A percentile compares a stretch with the other conserved stretches of the same genome.
Conservation (phyloP, 2,329 filamentous ascomycete genomes). For the Pezicula neosporulosa region DNA sequence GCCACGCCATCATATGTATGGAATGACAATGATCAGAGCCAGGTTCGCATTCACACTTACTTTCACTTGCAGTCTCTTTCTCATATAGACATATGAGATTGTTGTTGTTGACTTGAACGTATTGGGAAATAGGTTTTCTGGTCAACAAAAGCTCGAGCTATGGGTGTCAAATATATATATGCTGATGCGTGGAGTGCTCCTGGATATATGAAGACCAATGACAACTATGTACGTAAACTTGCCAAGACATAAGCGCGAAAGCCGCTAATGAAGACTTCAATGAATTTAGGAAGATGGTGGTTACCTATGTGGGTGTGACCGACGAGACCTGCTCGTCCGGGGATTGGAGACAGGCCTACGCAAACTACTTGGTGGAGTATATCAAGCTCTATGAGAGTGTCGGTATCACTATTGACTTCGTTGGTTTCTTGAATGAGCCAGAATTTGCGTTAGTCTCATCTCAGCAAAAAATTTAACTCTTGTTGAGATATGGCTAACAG, state of each 20-base stretch:
- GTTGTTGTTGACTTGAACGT: no score
- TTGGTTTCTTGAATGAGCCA: conserved; percentile 44
- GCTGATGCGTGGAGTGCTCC: conserved; percentile 48
- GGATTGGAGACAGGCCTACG: conserved; percentile 46
- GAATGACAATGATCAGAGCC: conserved; percentile 43
- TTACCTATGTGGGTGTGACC: conserved; percentile 41
- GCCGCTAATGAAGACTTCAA: no score
- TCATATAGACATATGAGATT: no score
- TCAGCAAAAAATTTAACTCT: no score
- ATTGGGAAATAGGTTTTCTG: no score
- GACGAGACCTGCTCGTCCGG: conserved; percentile 35
- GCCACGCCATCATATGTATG: conserved; percentile 40
- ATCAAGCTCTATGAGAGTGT: conserved; percentile 36
- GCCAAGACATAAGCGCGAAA: no score
- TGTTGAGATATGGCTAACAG: no score
- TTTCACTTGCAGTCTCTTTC: no score
- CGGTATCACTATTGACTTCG: conserved; percentile 36
- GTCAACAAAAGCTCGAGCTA: conserved; percentile 40
- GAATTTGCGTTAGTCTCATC: conserved; percentile 25
- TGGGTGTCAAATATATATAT: conserved; percentile 42
- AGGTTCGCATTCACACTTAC: conserved; percentile 39
- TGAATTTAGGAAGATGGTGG: conserved; percentile 39
- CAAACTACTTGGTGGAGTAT: conserved; percentile 44
- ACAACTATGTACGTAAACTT: background rate
- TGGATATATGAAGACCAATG: conserved; percentile 49